A percentile compares a stretch with the other conserved stretches of the same genome.
phyloP scores from a whole-genome alignment of 768 basidiomycete species.

The Rhodocollybia butyracea region DNA sequence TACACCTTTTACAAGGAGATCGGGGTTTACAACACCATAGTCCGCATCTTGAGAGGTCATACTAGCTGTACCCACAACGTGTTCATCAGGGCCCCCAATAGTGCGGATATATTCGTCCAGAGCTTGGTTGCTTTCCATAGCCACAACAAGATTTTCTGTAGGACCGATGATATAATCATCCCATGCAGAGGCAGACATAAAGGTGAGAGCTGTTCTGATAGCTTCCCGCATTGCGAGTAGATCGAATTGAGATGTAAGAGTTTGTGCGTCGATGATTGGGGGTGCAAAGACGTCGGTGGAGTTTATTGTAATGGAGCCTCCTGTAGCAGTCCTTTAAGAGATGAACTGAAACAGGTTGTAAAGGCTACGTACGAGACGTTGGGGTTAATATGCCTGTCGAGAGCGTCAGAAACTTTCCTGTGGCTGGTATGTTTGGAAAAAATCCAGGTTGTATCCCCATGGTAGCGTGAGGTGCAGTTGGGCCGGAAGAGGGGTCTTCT shows the following conservation, averaged over 20 bases:
- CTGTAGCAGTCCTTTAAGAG: neutral
- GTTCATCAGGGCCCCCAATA: neutral
- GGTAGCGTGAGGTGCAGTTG: constrained; percentile 12
- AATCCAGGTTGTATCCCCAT: neutral
- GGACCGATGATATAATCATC: constrained; percentile 12
- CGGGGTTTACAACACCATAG: constrained; percentile 16
- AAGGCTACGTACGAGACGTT: constrained; percentile 10
- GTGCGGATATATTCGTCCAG: too few relatives aligned
- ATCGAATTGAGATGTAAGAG: constrained; percentile 26
- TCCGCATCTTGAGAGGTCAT: constrained; percentile 14
- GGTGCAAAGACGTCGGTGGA: constrained; percentile 37
- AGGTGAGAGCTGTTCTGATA: constrained; percentile 13
- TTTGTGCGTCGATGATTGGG: constrained; percentile 43
- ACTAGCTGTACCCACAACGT: constrained; percentile 11
- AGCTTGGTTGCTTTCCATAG: too few relatives aligned
- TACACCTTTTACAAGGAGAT: constrained; percentile 13
- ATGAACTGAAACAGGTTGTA: neutral
- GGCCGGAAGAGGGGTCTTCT: constrained; percentile 21
- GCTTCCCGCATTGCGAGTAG: constrained; percentile 17
- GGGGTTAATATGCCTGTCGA: constrained; percentile 6
- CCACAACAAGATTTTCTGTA: too few relatives aligned
- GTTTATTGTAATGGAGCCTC: constrained; percentile 25
- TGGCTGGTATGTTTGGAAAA: neutral
- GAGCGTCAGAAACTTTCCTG: constrained; percentile 10
- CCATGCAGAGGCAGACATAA: constrained; percentile 18